phyloP scores from a whole-genome alignment of 805 yeast species.

The Ogataea ganodermae region DNA sequence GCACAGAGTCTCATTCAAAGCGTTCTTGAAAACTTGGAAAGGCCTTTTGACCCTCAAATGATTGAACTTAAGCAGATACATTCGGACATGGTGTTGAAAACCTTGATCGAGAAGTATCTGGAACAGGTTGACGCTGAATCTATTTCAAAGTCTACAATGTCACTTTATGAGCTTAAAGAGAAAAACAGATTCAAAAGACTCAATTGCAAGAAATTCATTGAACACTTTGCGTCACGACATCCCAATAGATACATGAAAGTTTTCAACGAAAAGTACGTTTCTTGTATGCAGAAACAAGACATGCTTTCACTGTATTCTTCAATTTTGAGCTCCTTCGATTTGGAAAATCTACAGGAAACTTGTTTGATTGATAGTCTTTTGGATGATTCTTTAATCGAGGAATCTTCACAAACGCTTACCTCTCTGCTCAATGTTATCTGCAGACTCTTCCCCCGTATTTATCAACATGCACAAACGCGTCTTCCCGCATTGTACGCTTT shows the following conservation, averaged over 20 bases:
- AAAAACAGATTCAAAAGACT: slow-evolving; percentile 42
- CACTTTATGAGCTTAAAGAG: slow-evolving; percentile 41
- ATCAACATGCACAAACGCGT: slow-evolving; percentile 34
- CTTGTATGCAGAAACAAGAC: slow-evolving; percentile 39
- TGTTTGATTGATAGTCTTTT: slow-evolving; percentile 39
- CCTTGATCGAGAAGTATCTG: slow-evolving; percentile 26
- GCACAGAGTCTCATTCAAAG: slow-evolving; percentile 12
- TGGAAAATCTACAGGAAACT: slow-evolving; percentile 37
- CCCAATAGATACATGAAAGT: background rate
- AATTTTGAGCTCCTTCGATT: slow-evolving; percentile 14
- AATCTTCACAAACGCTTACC: slow-evolving; percentile 35
- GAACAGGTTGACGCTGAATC: slow-evolving; percentile 24
- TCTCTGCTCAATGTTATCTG: slow-evolving; percentile 25
- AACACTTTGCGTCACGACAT: slow-evolving; percentile 42
- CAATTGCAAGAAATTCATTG: slow-evolving; percentile 3
- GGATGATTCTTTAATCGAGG: slow-evolving; percentile 43
- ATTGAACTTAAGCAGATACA: slow-evolving; percentile 10
- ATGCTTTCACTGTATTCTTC: slow-evolving; percentile 42
- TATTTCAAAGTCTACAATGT: background rate
- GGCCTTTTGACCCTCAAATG: slow-evolving; percentile 11
- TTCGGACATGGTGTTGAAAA: slow-evolving; percentile 21
- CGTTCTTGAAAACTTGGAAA: slow-evolving; percentile 3
- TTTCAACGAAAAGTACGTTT: background rate
- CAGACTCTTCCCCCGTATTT: slow-evolving; percentile 37
- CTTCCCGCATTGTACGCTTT: slow-evolving; percentile 47